Base-by-base conservation (phyloP, 2,329 filamentous ascomycete species). In the Fusarium ambrosium region DNA sequence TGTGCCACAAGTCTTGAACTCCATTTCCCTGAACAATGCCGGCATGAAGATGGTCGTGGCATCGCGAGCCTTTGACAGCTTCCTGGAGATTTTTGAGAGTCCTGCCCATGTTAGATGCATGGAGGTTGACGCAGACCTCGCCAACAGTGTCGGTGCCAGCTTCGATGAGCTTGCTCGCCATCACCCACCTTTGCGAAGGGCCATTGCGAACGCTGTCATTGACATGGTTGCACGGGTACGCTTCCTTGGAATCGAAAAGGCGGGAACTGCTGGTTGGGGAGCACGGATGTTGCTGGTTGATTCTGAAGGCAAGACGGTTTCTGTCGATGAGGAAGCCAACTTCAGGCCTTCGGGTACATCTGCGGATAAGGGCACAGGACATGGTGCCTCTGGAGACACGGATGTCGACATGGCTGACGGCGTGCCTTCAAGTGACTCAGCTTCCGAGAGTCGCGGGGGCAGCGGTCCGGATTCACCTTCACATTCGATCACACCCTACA, bases 161-260 rank as follows among this genome's bases (percentile, higher is more conserved):
- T 98, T 99, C 79, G 97, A 99, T 81, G 97, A 99, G 83, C 89
- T 99, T 69, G 93, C 96, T 62, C 92, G 97, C 45, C 97, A 99
- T 80, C 97, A 99, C 79, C 97, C 97, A 1, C 89, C 91, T 24
- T 85, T 99, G 53, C 94, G 95, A 75, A 89, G 89, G 11, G 89
- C 92, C 4, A 97, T 99, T 69, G 91, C 96, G 72, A 92, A 93
- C 73, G 93, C 94, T n/a, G 91, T 98, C 18, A 89, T 97, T 69
- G 92, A 95, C 72, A 97, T 98, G 94, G 91, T 98, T 70, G 92
- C 92, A 37, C 91, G 95, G 63, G 93, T 99, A 39, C 90, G 92
- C 45, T 88, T 93, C 73, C 85, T 98, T 27, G 95, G 93, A 74
- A 90, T 90, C 61, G 87, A 88, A 48, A 93, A 94, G 80, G 92